These are phyloP conservation scores for Athelia sp. DNA, from an alignment of 1,284 basidiomycete species.

Conservation along the genomic window DNA sequence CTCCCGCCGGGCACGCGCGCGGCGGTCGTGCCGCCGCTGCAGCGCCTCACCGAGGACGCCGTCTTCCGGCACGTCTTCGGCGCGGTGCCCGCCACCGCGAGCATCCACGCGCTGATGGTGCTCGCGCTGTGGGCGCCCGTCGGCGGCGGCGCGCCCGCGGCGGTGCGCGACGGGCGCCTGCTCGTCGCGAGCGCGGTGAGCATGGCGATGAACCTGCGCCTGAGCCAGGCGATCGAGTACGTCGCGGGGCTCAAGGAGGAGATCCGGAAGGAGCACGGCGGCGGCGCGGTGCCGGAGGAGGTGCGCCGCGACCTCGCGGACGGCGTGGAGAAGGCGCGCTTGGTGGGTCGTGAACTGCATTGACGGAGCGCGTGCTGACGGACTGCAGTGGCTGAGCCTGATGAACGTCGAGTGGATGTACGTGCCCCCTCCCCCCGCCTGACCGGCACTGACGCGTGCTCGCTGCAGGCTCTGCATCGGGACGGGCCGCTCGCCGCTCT, in stretches of 20 bases:
- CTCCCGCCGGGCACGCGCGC: conserved; percentile 28
- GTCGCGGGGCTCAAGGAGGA: conserved; percentile 5
- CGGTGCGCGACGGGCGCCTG: conserved; percentile 31
- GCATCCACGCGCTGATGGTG: conserved; percentile 35
- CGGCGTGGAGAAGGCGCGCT: conserved; percentile 30
- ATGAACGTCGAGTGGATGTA: conserved; percentile 31
- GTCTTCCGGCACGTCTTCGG: conserved; percentile 35
- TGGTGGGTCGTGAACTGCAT: conserved; percentile 8
- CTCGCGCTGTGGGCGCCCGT: conserved; percentile 40
- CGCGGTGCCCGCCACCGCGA: conserved; percentile 32
- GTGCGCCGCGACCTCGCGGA: conserved; percentile 12
- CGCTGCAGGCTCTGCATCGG: conserved; percentile 26
- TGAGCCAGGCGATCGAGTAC: conserved; percentile 28
- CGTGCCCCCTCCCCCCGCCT: too few species aligned
- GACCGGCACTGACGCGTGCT: too few species aligned
- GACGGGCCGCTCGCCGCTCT: conserved; percentile 31
- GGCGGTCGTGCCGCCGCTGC: conserved; percentile 33
- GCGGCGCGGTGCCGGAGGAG: too few species aligned
- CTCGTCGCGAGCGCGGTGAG: conserved; percentile 37
- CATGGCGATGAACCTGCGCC: conserved; percentile 39
- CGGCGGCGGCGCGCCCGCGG: conserved; percentile 12
- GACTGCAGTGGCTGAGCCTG: conserved; percentile 29
- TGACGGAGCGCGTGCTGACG: too few species aligned
- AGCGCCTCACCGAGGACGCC: conserved; percentile 32
- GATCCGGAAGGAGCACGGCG: too few species aligned